phyloP scores from a whole-genome alignment of 148 eudicot genomes.

The Hydrangea macrophylla region DNA sequence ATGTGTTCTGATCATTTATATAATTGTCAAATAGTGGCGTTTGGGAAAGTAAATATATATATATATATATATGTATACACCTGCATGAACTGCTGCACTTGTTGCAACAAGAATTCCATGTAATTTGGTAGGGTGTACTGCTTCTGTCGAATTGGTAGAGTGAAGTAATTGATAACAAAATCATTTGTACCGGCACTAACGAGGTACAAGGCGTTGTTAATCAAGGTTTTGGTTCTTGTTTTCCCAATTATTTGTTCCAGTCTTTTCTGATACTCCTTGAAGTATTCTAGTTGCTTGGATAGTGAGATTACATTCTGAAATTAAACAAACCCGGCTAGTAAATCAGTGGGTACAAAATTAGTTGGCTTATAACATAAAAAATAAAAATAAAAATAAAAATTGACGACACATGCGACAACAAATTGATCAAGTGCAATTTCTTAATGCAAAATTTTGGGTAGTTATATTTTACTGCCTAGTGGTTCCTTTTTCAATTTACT shows the following conservation, averaged over 20 bases:
- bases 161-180: constrained; percentile 56
- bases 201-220: constrained; percentile 40
- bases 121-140: constrained; percentile 43
- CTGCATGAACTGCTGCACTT: constrained; percentile 46
- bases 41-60: no score
- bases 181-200: constrained; percentile 81
- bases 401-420: no score
- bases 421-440: no score
- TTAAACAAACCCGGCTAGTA: background rate
- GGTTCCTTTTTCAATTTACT: no score
- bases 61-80: constrained; percentile 22
- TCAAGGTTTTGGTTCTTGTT: constrained; percentile 25
- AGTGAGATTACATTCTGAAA: constrained; percentile 56
- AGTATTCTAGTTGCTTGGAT: constrained; percentile 49
- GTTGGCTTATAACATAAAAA: background rate
- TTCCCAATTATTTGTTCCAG: constrained; percentile 42
- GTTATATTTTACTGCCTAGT: no score
- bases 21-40: background rate
- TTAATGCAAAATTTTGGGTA: no score
- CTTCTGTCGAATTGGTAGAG: constrained; percentile 37
- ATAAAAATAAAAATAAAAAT: background rate
- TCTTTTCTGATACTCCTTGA: constrained; percentile 50
- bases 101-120: constrained; percentile 44
- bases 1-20: no score
- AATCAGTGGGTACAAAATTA: background rate